phyloP scores from a whole-genome alignment of 2,329 filamentous ascomycete species.

The Purpureocillium lavendulum region DNA sequence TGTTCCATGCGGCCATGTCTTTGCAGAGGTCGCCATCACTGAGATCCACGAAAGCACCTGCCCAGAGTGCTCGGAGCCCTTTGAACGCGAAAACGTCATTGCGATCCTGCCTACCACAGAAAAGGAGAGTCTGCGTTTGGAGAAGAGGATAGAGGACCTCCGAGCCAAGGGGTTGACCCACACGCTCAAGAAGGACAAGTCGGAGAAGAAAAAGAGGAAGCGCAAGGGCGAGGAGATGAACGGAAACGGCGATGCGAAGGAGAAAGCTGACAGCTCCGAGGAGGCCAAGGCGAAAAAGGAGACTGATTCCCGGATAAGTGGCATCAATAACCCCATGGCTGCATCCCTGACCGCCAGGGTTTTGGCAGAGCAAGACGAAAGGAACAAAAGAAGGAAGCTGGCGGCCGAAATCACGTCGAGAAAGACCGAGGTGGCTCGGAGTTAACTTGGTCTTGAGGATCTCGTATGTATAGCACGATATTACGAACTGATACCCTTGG shows the following conservation, averaged over 20 bases:
- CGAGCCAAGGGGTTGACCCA: conserved; percentile 69
- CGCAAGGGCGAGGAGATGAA: conserved; percentile 41
- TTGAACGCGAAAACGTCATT: conserved; percentile 69
- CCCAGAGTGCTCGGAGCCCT: conserved; percentile 67
- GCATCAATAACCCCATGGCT: conserved; percentile 83
- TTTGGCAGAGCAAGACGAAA: conserved; percentile 74
- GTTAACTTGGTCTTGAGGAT: neutral
- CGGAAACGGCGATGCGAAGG: conserved; percentile 40
- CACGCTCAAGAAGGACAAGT: conserved; percentile 74
- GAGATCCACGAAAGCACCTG: conserved; percentile 61
- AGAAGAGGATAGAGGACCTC: conserved; percentile 59
- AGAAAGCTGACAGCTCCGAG: conserved; percentile 15
- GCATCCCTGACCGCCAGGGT: conserved; percentile 82
- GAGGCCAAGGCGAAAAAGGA: conserved; percentile 20
- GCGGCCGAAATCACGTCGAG: conserved; percentile 19
- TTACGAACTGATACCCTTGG: neutral
- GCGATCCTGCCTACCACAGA: conserved; percentile 66
- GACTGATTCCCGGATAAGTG: conserved; percentile 31
- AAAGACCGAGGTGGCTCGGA: conserved; percentile 3
- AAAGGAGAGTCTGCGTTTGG: conserved; percentile 60
- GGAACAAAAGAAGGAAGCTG: conserved; percentile 70
- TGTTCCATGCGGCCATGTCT: conserved; percentile 92
- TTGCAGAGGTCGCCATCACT: conserved; percentile 76
- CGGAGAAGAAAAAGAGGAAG: conserved; percentile 63
- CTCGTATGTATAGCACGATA: neutral